Base-by-base conservation (phyloP, 2,329 filamentous ascomycete species). In the Phialophora verrucosa region DNA sequence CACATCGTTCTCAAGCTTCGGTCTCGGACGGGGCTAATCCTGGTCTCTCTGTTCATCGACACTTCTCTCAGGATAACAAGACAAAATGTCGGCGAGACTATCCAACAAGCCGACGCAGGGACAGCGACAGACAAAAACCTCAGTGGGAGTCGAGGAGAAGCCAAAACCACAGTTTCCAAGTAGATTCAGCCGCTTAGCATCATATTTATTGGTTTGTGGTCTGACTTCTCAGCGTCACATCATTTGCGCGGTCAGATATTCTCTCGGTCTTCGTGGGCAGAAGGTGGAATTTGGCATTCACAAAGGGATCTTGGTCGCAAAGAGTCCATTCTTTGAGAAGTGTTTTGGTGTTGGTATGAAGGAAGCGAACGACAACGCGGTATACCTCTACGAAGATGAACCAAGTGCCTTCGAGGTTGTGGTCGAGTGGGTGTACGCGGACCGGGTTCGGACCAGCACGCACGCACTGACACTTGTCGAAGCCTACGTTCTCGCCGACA, bases 401-500 rank as follows among this genome's bases (percentile, higher is more conserved):
- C 62, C 63, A 17, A 7, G 31, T 7, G 44, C 62, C 4, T 63
- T 70, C 31, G 49, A 59, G 10, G n/a, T 57, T 10, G 14, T 70
- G 2, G 49, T 62, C 47, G 42, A 59, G 7, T 70, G 63, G 65
- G 57, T 69, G 47, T 68, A 70, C 51, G 54, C 31, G 7, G 29
- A 38, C 17, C 38, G 14, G 38, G 8, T 42, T 42, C 14, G 12
- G 38, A 3, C 14, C 17, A 6, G 12, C 38, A 42, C 3, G 17
- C 38, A 3, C 4, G 1, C 14, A 17, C 6, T 17, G 10, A 14
- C 38, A n/a, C 27, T 66, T 17, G 4, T 59, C n/a, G 2, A 35
- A 25, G 47, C 49, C 14, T 66, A 66, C 60, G 23, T 25, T n/a
- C 55, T 58, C 32, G 64, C 60, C 10, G 51, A 63, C 35, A 63